Conservation (phyloP, 2,329 filamentous ascomycete species). For the Aureobasidium sp. region DNA sequence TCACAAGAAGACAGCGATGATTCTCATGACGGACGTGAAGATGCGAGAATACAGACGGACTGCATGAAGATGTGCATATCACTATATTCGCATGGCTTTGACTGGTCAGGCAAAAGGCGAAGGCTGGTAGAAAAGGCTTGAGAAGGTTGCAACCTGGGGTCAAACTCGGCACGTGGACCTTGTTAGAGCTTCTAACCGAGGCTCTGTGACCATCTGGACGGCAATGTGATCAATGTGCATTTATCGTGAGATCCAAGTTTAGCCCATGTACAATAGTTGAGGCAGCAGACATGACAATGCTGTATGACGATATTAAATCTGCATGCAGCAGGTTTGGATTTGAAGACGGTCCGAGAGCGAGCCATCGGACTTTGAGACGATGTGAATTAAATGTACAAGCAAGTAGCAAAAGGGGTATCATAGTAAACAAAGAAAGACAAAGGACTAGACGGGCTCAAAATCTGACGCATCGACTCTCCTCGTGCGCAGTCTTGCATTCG, state of each 20-base stretch:
- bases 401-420: constrained; percentile 1
- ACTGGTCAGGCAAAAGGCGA: not conserved
- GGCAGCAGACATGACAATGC: not conserved
- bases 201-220: too few relatives aligned
- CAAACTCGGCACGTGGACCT: not conserved
- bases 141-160: not conserved
- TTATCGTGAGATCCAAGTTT: not conserved
- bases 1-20: too few relatives aligned
- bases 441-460: constrained; percentile 24
- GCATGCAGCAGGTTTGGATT: too few relatives aligned
- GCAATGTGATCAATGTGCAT: not conserved
- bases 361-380: not conserved
- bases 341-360: too few relatives aligned
- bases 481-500: constrained; percentile 65
- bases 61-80: not conserved
- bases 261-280: not conserved
- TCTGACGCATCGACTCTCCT: constrained; percentile 62
- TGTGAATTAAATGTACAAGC: not conserved
- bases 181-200: not conserved
- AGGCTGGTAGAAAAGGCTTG: not conserved
- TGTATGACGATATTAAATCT: too few relatives aligned
- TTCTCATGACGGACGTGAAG: too few relatives aligned
- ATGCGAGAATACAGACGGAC: too few relatives aligned
- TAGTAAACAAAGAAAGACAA: not conserved
- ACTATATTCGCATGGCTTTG: not conserved